These are phyloP conservation scores for Arthroderma sp. DNA, from an alignment of 2,329 filamentous ascomycete species.

Conservation along the genomic window DNA sequence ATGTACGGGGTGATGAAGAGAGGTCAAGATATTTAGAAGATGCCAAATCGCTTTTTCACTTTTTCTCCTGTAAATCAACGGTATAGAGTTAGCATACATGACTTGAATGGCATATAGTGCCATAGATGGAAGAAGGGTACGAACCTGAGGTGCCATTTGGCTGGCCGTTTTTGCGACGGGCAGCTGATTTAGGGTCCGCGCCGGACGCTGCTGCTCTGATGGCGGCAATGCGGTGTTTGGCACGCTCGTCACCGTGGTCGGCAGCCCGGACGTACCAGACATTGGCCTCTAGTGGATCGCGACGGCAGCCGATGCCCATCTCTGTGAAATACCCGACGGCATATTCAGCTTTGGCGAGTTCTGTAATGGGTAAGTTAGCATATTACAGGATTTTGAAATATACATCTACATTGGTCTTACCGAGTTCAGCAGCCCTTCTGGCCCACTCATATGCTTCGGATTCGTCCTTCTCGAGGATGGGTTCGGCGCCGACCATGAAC, in stretches of 20 bases:
- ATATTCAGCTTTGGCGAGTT: constrained; percentile 62
- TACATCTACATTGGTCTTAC: constrained; percentile 39
- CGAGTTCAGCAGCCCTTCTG: constrained; percentile 66
- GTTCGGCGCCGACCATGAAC: constrained; percentile 93
- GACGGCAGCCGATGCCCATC: constrained; percentile 91
- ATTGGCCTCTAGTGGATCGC: constrained; percentile 91
- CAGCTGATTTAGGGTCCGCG: constrained; percentile 19
- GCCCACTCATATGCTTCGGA: constrained; percentile 97
- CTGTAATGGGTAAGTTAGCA: constrained; percentile 16
- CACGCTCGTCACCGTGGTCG: constrained; percentile 78
- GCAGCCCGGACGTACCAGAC: constrained; percentile 97
- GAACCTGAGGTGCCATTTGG: constrained; percentile 5
- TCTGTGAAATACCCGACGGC: constrained; percentile 95
- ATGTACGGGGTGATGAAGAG: neutral
- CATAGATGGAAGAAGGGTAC: neutral
- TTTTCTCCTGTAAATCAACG: constrained; percentile 8
- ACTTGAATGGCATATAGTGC: neutral
- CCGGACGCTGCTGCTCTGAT: constrained; percentile 70
- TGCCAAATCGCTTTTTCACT: constrained; percentile 14
- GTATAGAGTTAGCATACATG: neutral
- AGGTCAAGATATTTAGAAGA: constrained; percentile 11
- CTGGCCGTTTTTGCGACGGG: constrained; percentile 11
- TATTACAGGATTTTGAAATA: neutral
- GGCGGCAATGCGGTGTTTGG: constrained; percentile 71
- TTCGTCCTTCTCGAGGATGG: constrained; percentile 86